Evolutionary conservation across 441 rosid species (phyloP).

Genomic region (Brassica balearica): DNA sequence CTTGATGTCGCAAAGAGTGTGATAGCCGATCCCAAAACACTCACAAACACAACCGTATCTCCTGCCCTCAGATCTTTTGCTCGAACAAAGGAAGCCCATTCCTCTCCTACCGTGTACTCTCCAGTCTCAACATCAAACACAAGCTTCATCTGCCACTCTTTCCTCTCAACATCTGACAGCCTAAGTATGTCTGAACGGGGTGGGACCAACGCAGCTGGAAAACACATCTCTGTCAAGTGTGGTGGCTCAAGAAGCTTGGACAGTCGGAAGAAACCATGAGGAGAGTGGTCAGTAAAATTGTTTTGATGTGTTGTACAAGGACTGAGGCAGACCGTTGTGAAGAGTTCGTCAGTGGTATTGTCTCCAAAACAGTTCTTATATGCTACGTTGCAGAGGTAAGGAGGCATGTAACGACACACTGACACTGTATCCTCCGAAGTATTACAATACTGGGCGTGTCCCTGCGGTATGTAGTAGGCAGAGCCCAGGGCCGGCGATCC

Average conservation of each 20-base stretch:
- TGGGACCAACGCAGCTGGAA: neutral
- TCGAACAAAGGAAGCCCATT: neutral
- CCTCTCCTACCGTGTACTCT: neutral
- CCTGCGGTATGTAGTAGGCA: neutral
- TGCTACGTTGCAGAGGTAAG: neutral
- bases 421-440: neutral
- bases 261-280: neutral
- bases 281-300: neutral
- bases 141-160: neutral
- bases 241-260: neutral
- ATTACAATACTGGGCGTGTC: neutral
- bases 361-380: neutral
- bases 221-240: neutral
- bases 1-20: neutral
- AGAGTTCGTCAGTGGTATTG: neutral
- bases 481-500: neutral
- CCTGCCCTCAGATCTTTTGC: neutral
- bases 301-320: neutral
- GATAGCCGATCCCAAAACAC: neutral
- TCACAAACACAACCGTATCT: neutral
- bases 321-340: neutral
- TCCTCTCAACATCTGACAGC: neutral
- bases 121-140: neutral
- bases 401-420: neutral
- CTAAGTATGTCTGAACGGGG: neutral